A percentile compares a stretch with the other conserved stretches of the same genome.
These are phyloP conservation scores for Amanita polypyramis DNA, from an alignment of 768 basidiomycete genomes.

Conservation along the genomic window DNA sequence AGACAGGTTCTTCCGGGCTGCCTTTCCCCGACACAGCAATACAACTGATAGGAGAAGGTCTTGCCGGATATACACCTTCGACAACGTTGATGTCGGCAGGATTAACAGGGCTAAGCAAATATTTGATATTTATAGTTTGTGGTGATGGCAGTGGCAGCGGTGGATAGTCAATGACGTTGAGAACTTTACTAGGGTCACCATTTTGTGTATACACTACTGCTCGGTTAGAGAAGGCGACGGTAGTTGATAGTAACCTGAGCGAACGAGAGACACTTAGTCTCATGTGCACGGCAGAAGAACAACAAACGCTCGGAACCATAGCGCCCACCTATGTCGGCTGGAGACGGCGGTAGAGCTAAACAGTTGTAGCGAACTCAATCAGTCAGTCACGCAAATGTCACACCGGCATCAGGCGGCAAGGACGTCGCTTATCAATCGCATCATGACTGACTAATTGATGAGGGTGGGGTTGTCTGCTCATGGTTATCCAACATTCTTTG, in stretches of 20 bases:
- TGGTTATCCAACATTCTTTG: too few species aligned
- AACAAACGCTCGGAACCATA: too few species aligned
- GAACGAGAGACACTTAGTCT: background rate
- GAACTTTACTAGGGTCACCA: constrained; percentile 54
- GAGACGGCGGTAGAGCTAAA: too few species aligned
- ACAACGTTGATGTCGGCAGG: constrained; percentile 77
- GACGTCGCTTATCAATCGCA: too few species aligned
- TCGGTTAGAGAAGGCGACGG: constrained; percentile 20
- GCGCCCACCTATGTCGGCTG: too few species aligned
- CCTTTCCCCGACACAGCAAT: constrained; percentile 23
- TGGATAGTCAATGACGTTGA: constrained; percentile 42
- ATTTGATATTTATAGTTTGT: constrained; percentile 52
- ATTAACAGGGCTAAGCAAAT: constrained; percentile 68
- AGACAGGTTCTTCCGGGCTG: constrained; percentile 28
- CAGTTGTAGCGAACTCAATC: too few species aligned
- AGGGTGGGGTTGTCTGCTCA: too few species aligned
- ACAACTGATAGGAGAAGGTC: constrained; percentile 32
- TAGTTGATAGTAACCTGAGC: background rate
- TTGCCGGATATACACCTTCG: constrained; percentile 73
- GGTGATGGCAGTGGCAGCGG: constrained; percentile 41
- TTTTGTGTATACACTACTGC: constrained; percentile 54
- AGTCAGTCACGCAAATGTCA: too few species aligned
- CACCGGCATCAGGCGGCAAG: too few species aligned
- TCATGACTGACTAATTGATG: too few species aligned
- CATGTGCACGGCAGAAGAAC: too few species aligned